phyloP scores from a whole-genome alignment of 306 rosid species.

The Castanea mollissima region DNA sequence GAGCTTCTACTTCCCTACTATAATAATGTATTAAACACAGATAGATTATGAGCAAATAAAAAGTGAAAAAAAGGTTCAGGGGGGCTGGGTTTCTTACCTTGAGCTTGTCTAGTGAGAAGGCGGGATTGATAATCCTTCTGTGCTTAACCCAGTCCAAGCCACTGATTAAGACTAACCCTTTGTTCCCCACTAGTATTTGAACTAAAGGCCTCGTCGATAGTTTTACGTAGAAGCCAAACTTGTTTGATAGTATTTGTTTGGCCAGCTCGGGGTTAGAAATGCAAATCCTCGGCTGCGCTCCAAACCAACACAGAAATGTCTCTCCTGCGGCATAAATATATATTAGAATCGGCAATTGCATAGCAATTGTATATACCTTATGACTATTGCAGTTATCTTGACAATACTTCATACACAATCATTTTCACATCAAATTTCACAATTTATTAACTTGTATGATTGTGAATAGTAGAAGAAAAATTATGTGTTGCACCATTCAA shows the following conservation, averaged over 20 bases:
- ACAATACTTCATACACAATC: too few relatives aligned
- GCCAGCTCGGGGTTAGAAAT: constrained; percentile 26
- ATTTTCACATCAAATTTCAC: too few relatives aligned
- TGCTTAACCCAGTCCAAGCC: constrained; percentile 26
- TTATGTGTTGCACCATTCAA: too few relatives aligned
- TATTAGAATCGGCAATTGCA: not conserved
- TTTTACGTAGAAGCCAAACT: constrained; percentile 23
- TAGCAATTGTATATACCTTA: not conserved
- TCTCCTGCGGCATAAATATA: constrained; percentile 25
- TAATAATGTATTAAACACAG: too few relatives aligned
- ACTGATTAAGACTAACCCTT: not conserved
- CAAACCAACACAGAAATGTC: constrained; percentile 30
- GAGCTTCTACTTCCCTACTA: too few relatives aligned
- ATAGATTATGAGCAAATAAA: too few relatives aligned
- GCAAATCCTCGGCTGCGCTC: constrained; percentile 14
- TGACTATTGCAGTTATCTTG: too few relatives aligned
- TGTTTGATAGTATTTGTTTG: constrained; percentile 28
- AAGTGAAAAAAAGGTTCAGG: not conserved
- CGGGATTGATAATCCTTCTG: constrained; percentile 33
- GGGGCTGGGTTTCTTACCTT: constrained; percentile 1
- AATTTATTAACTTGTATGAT: too few relatives aligned
- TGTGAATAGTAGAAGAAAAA: too few relatives aligned
- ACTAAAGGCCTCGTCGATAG: constrained; percentile 2
- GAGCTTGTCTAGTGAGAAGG: constrained; percentile 30
- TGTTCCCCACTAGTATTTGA: constrained; percentile 1